Evolutionary conservation across 257 asterid species (phyloP), one percentile per base, ranked within the genome.

Genomic region (Gynochthodes officinalis): DNA sequence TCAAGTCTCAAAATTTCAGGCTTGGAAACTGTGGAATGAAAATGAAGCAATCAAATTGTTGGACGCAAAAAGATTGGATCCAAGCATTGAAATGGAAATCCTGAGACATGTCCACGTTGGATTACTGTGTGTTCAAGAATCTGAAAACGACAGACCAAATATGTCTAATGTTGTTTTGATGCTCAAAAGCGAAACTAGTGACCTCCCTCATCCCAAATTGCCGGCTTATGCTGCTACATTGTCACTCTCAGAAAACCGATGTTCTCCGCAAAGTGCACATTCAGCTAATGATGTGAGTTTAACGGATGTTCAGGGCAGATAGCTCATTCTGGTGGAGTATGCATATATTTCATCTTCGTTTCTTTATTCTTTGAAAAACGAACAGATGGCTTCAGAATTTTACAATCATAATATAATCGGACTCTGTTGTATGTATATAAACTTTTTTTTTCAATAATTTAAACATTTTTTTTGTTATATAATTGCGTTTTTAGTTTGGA

Each of bases 71-170:
- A 61, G 86, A 66, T 71, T 69, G 8, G 46, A 55, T 74, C 65
- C 72, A 18, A 49, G 69, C 19, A 19, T 74, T 25, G 64, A 7
- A 23, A 64, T 39, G 55, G 84, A 91, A 76, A 73, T 85, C 44
- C 10, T 72, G 76, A 78, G 92, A 77, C 86, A 85, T 75, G 71
- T 89, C 15, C 92, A 89, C 28, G 88, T 84, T 1, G 91, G 91
- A 30, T 54, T 90, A 46, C 71, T 90, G 78, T 89, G 96, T 8
- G 92, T 89, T 50, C 95, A 91, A 82, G 92, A 89, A 73, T 75
- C 73, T 67, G 85, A 84, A 30, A 78, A 40, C 15, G 89, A 87
- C 50, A 79, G 96, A 81, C 97, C 93, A 16, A 78, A 79, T 25
- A 69, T 84, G 25, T 75, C 87, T 15, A 16, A 70, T 35, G 83